These are phyloP conservation scores for Vigna radiata DNA, from an alignment of 306 rosid species.

Conservation along the genomic window DNA sequence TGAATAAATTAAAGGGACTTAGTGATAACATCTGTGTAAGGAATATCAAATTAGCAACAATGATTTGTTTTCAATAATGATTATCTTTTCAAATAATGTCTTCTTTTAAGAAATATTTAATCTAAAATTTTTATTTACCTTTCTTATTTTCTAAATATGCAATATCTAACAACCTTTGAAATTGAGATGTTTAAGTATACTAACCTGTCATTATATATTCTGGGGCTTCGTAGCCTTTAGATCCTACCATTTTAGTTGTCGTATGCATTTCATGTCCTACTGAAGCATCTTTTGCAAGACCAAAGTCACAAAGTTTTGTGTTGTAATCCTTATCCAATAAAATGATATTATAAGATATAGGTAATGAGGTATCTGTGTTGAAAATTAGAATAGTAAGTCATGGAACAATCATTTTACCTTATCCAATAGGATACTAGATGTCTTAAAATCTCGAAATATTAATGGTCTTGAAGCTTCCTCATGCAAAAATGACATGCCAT, in stretches of 20 bases:
- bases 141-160: too few species aligned
- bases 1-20: background rate
- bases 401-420: slow-evolving; percentile 40
- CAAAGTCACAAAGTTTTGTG: slow-evolving; percentile 78
- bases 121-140: background rate
- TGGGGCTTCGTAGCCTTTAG: slow-evolving; percentile 73
- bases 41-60: background rate
- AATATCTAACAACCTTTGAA: background rate
- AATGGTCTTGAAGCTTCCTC: slow-evolving; percentile 63
- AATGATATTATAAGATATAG: background rate
- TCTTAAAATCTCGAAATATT: slow-evolving; percentile 71
- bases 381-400: background rate
- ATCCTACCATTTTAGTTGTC: slow-evolving; percentile 69
- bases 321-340: slow-evolving; percentile 57
- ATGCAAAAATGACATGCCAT: slow-evolving; percentile 75
- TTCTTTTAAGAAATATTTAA: background rate
- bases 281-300: slow-evolving; percentile 72
- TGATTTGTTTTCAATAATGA: background rate
- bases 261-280: slow-evolving; percentile 64
- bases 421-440: slow-evolving; percentile 70
- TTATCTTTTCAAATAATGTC: background rate
- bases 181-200: slow-evolving; percentile 11
- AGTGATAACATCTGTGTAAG: background rate
- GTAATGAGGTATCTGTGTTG: background rate
- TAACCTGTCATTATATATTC: slow-evolving; percentile 72